Base-by-base conservation (phyloP, 2,329 filamentous ascomycete species). In the Verticillium nonalfalfae region DNA sequence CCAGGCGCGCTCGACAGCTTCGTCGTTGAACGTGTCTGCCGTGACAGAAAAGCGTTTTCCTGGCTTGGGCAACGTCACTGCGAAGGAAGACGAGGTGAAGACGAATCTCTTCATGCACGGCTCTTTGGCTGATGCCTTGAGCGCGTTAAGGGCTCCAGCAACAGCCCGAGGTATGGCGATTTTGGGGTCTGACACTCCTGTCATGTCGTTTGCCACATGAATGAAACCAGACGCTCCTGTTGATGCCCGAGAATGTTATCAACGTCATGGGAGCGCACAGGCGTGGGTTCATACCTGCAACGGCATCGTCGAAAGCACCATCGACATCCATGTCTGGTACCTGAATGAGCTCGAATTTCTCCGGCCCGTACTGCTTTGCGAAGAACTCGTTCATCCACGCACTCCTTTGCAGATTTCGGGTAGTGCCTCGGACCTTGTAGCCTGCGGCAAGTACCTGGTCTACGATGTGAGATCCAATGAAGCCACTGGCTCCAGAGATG, bases 371-470 rank as follows among this genome's bases (percentile, higher is more conserved):
- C 15, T 70, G 66, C 26, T 72, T 66, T 4, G 72, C 71, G 13
- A 74, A 73, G 0, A 68, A 58, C 1, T 66, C 61, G 1, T 50
- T 59, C 6, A 75, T 55, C 73, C 75, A 77, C 0, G 68, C 59
- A 34, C 66, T 70, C 62, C 75, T 78, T 2, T 68, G 63, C 0
- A 62, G 33, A 55, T 72, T 65, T 0, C 79, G 77, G 13, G 75
- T 75, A 1, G 77, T 79, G 1, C 78, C 79, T 13, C 78, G 76
- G n/a, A 82, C 79, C 3, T 71, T 72, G 64, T 76, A 81, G 6
- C 78, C 78, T 0, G 66, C 66, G 0, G 66, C 59, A 0, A 80
- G 71, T 9, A 78, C 66, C 56, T 78, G 71, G 52, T 76, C 70
- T 3, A 71, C 73, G 7, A 77, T 69, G 14, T 80, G 72, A 0